phyloP scores from a whole-genome alignment of 768 basidiomycete genomes.

The Rhodotorula paludigena region DNA sequence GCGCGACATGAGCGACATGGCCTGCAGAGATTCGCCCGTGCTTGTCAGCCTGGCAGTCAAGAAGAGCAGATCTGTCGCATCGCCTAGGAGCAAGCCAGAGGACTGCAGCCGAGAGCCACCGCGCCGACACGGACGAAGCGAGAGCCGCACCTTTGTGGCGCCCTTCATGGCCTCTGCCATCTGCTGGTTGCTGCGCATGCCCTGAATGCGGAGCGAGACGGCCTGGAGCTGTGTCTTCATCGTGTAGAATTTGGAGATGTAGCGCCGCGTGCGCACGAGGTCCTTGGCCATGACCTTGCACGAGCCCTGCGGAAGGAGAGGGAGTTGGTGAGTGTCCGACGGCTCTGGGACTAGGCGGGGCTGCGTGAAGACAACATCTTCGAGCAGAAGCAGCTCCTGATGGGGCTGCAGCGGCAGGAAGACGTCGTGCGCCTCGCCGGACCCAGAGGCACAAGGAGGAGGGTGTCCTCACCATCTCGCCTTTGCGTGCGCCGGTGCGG shows the following conservation, averaged over 20 bases:
- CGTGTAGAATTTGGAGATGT: slow-evolving; percentile 96
- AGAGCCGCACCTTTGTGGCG: slow-evolving; percentile 71
- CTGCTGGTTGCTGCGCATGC: slow-evolving; percentile 91
- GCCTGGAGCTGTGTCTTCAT: slow-evolving; percentile 99
- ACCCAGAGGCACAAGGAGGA: slow-evolving; percentile 37
- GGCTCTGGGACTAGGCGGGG: too few species aligned
- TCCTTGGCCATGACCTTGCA: slow-evolving; percentile 99
- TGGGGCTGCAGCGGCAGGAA: too few species aligned
- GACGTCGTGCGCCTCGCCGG: background rate
- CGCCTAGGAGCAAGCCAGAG: too few species aligned
- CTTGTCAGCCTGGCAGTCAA: too few species aligned
- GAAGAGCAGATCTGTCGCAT: too few species aligned
- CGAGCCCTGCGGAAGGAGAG: slow-evolving; percentile 63
- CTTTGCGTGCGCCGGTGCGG: slow-evolving; percentile 90
- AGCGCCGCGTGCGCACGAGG: slow-evolving; percentile 88
- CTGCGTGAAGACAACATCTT: too few species aligned
- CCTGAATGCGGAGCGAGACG: slow-evolving; percentile 89
- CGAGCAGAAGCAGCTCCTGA: too few species aligned
- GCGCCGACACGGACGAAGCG: too few species aligned
- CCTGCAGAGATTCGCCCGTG: slow-evolving; percentile 56
- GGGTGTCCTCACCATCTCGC: slow-evolving; percentile 68
- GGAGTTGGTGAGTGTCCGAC: slow-evolving; percentile 2
- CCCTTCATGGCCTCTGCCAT: slow-evolving; percentile 99
- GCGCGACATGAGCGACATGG: slow-evolving; percentile 97
- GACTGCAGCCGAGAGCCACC: too few species aligned